A percentile compares a stretch with the other conserved stretches of the same genome.
phyloP scores from a whole-genome alignment of 306 rosid species.

The Senna tora region DNA sequence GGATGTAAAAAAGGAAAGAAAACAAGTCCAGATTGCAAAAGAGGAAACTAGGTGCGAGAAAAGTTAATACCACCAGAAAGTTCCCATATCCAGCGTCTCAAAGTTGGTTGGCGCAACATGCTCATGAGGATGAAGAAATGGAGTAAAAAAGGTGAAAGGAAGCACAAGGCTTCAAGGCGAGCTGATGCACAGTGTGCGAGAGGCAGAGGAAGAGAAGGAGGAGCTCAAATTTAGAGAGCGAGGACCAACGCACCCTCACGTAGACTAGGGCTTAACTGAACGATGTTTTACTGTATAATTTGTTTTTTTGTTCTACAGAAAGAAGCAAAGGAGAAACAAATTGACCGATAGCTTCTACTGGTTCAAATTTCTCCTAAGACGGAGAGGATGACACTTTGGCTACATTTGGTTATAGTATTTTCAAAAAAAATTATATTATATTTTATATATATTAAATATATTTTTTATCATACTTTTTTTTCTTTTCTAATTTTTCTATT shows the following conservation, averaged over 20 bases:
- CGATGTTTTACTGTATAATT: neutral
- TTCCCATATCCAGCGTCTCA: conserved; percentile 21
- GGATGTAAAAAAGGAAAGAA: neutral
- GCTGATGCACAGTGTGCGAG: neutral
- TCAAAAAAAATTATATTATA: too few species aligned
- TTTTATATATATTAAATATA: too few species aligned
- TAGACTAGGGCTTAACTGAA: conserved; percentile 30
- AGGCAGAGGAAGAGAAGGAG: neutral
- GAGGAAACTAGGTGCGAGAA: neutral
- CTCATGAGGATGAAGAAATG: conserved; percentile 2
- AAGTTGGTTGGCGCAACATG: neutral
- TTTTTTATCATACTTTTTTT: too few species aligned
- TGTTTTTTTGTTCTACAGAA: too few species aligned
- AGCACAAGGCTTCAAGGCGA: conserved; percentile 5
- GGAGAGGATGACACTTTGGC: too few species aligned
- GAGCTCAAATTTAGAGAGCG: neutral
- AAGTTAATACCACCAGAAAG: conserved; percentile 8
- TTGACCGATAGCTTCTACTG: too few species aligned
- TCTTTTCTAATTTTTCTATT: too few species aligned
- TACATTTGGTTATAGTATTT: too few species aligned
- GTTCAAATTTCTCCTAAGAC: too few species aligned
- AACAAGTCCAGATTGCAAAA: conserved; percentile 5
- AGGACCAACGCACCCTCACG: neutral
- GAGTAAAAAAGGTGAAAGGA: conserved; percentile 5
- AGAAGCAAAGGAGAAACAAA: neutral